Base-by-base conservation (phyloP, 2,329 filamentous ascomycete species). In the Verticillium klebahnii region DNA sequence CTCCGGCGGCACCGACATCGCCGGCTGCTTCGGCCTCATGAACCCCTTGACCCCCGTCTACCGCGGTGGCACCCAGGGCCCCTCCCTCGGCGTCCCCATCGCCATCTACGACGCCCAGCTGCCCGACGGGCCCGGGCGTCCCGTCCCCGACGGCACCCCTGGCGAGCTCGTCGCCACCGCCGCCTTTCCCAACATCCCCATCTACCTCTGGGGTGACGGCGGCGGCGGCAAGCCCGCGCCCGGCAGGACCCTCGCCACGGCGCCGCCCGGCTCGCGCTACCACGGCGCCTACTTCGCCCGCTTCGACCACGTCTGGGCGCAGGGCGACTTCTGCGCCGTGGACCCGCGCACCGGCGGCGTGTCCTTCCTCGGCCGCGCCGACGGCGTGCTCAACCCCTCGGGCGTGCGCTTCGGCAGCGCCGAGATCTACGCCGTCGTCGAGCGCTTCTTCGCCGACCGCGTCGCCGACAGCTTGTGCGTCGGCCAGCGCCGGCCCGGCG, bases 381-480 rank as follows among this genome's bases (percentile, higher is more conserved):
- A 95, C 69, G 91, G 91, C 14, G 91, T 95, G 2, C 76, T 95
- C 59, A 95, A 95, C 70, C 91, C 91, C 0, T 87, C 84, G 7
- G 91, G 91, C 0, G 87, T 95, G 12, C 82, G 91, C 0, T 96
- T 95, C 69, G 92, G 91, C 0, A 90, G 86, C 5, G 87, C 90
- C 0, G 92, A 95, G 73, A 89, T 95, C 37, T 96, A 95, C 73
- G 83, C 82, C 14, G 89, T 93, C 1, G 74, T 93, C 4, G 89
- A 92, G 74, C 77, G 80, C 29, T 78, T 83, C 60, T 93, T 94
- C 64, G 77, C 84, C 0, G 79, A 83, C 17, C 77, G 81, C 58
- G 76, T 95, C 3, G 80, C 80, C 4, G 92, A 95, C 70, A 88
- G 87, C n/a, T 80, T 95, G 32, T 94, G 91, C 61, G 90, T 95